Percentiles rank a stretch among this genome's conserved stretches.
Conservation (phyloP, 2,329 filamentous ascomycete genomes). For the Penicillium brevicompactum region DNA sequence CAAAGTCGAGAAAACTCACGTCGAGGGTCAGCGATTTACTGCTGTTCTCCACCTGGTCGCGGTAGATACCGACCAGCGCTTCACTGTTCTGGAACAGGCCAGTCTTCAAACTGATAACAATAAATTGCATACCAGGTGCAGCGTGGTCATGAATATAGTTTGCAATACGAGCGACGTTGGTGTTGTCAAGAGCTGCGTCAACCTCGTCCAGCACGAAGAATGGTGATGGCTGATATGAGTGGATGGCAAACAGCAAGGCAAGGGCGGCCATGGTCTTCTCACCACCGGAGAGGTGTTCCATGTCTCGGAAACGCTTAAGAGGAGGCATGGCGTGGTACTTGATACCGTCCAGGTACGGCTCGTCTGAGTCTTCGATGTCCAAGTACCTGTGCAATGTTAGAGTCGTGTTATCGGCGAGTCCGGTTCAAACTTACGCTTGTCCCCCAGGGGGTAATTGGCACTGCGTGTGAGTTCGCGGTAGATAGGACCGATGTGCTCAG, state of each 20-base stretch:
- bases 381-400: slow-evolving; percentile 61
- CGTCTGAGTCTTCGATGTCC: slow-evolving; percentile 93
- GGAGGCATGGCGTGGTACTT: slow-evolving; percentile 99
- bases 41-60: slow-evolving; percentile 91
- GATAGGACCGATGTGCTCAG: slow-evolving; percentile 88
- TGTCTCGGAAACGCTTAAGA: slow-evolving; percentile 96
- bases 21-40: slow-evolving; percentile 90
- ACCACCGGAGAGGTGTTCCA: slow-evolving; percentile 96
- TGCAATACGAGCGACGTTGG: slow-evolving; percentile 93
- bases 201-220: slow-evolving; percentile 99
- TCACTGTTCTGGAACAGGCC: slow-evolving; percentile 96
- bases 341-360: slow-evolving; percentile 92
- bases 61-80: slow-evolving; percentile 91
- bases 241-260: slow-evolving; percentile 93
- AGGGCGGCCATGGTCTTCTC: slow-evolving; percentile 99
- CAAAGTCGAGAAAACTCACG: slow-evolving; percentile 63
- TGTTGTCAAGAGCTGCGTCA: slow-evolving; percentile 96
- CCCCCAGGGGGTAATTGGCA: slow-evolving; percentile 92
- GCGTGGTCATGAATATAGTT: slow-evolving; percentile 95
- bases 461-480: slow-evolving; percentile 95
- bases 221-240: slow-evolving; percentile 91
- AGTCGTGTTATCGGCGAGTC: background rate
- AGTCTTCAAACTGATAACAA: slow-evolving; percentile 95
- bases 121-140: slow-evolving; percentile 97
- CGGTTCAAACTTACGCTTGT: slow-evolving; percentile 52